Evolutionary conservation across 2,329 filamentous ascomycete genomes (phyloP).

Genomic region (Monosporascus sp.): DNA sequence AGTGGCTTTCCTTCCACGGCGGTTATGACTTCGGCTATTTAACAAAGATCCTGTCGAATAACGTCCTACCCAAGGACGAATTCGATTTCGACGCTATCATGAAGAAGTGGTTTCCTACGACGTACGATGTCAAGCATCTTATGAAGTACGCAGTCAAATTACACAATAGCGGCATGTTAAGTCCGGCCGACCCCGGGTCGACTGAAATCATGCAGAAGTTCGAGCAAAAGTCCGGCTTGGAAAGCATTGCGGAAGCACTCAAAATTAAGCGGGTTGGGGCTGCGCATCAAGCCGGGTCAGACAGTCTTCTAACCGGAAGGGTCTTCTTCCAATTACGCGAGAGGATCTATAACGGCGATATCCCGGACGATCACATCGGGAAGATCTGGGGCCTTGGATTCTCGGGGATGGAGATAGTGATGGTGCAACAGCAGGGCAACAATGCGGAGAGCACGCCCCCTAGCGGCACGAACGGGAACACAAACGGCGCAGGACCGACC

Average conservation of each 20-base stretch:
- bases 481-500: conserved; percentile 44
- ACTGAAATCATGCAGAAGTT: conserved; percentile 76
- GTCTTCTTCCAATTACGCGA: conserved; percentile 93
- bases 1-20: conserved; percentile 97
- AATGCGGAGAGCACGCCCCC: conserved; percentile 35
- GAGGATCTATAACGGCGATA: conserved; percentile 77
- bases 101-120: conserved; percentile 85
- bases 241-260: conserved; percentile 89
- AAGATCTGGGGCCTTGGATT: conserved; percentile 91
- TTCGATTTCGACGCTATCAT: conserved; percentile 83
- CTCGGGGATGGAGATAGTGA: conserved; percentile 49
- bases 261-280: conserved; percentile 83
- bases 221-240: conserved; percentile 84
- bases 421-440: conserved; percentile 14
- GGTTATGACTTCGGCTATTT: conserved; percentile 98
- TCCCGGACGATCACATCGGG: conserved; percentile 76
- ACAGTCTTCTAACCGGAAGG: conserved; percentile 86
- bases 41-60: conserved; percentile 84
- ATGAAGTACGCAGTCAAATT: conserved; percentile 82
- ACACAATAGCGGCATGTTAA: conserved; percentile 57
- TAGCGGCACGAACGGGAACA: conserved; percentile 29
- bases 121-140: conserved; percentile 95
- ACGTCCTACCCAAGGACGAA: conserved; percentile 81
- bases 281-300: conserved; percentile 88
- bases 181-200: conserved; percentile 58